Conservation (phyloP, 2,329 filamentous ascomycete genomes). For the Byssochlamys sp. region DNA sequence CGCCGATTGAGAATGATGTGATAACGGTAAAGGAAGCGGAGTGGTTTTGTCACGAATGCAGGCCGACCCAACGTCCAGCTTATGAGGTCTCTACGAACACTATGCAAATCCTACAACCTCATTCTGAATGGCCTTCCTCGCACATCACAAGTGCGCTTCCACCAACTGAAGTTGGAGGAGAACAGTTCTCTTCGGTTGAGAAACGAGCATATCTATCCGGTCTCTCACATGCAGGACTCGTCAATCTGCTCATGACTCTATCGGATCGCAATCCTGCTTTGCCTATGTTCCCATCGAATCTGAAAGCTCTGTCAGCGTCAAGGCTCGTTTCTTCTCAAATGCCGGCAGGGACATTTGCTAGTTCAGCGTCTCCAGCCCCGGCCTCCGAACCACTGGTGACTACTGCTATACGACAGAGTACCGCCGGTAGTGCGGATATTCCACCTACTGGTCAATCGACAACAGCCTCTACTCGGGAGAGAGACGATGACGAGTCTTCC, state of each 20-base stretch:
- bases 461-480: slow-evolving; percentile 4
- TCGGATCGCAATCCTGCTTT: slow-evolving; percentile 55
- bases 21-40: slow-evolving; percentile 56
- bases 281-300: slow-evolving; percentile 50
- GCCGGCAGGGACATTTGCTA: slow-evolving; percentile 1
- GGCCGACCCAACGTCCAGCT: slow-evolving; percentile 28
- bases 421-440: background rate
- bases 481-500: slow-evolving; percentile 24
- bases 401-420: background rate
- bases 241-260: slow-evolving; percentile 55
- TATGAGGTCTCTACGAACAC: slow-evolving; percentile 12
- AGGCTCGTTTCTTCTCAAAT: slow-evolving; percentile 14
- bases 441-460: slow-evolving; percentile 5
- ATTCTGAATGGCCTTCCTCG: background rate
- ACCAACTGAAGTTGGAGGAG: slow-evolving; percentile 17
- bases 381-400: background rate
- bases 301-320: slow-evolving; percentile 15
- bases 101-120: background rate
- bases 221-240: slow-evolving; percentile 52
- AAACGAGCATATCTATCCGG: slow-evolving; percentile 55
- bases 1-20: slow-evolving; percentile 60
- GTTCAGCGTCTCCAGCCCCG: background rate
- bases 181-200: slow-evolving; percentile 32
- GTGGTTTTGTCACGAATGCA: slow-evolving; percentile 62
- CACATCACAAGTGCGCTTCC: slow-evolving; percentile 10